These are phyloP conservation scores for Vaccinium darrowii DNA, from an alignment of 148 eudicot species.

Conservation along the genomic window DNA sequence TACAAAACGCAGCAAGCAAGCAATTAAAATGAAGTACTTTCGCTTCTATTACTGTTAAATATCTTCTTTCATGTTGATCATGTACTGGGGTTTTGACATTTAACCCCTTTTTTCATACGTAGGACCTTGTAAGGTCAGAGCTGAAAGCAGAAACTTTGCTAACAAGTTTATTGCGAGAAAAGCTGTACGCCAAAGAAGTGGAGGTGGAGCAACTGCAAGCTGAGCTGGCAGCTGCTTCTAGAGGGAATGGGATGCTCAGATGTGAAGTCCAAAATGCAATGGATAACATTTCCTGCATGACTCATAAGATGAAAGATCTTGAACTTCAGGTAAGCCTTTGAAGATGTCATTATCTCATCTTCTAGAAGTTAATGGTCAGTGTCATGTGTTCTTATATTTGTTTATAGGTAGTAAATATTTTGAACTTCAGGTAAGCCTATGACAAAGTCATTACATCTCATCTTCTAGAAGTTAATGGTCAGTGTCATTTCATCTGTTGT, in stretches of 20 bases:
- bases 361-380: not conserved
- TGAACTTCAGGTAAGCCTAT: not conserved
- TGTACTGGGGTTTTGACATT: constrained; percentile 1
- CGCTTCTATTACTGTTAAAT: not conserved
- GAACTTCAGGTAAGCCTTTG: constrained; percentile 65
- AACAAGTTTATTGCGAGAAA: constrained; percentile 73
- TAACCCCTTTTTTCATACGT: constrained; percentile 8
- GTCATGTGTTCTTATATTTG: not conserved
- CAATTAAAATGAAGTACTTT: not conserved
- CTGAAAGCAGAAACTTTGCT: constrained; percentile 73
- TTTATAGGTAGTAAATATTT: not conserved
- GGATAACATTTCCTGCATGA: constrained; percentile 67
- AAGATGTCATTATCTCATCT: not conserved
- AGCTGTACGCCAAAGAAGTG: constrained; percentile 59
- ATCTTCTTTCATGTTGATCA: not conserved
- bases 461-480: not conserved
- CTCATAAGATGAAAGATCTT: constrained; percentile 77
- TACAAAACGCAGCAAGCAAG: not conserved
- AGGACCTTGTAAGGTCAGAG: constrained; percentile 57
- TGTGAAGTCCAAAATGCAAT: constrained; percentile 78
- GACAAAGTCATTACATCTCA: not conserved
- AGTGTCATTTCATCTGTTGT: not conserved
- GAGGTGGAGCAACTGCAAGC: constrained; percentile 85
- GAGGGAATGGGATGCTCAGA: constrained; percentile 75
- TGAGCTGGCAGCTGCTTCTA: constrained; percentile 70